Evolutionary conservation across 1,284 basidiomycete species (phyloP).

Genomic region (Agaricales sp.): DNA sequence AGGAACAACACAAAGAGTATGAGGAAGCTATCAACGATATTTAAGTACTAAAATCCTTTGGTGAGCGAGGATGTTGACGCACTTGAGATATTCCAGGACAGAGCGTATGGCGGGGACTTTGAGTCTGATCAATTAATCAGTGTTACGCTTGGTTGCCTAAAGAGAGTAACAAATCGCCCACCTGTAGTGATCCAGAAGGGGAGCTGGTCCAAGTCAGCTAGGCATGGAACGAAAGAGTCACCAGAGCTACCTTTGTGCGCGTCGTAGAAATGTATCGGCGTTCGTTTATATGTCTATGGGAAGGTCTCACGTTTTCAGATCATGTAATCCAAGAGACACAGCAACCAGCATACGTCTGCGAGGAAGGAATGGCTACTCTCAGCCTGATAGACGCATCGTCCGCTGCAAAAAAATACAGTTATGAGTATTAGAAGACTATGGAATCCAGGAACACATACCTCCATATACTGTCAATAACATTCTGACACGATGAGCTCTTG

Average conservation of each 20-base stretch:
- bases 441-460: constrained; percentile 30
- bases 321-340: constrained; percentile 1
- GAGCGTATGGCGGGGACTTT: constrained; percentile 90
- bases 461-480: constrained; percentile 78
- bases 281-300: constrained; percentile 89
- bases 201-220: constrained; percentile 32
- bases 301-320: constrained; percentile 5
- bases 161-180: constrained; percentile 41
- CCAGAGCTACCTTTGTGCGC: constrained; percentile 48
- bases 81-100: constrained; percentile 83
- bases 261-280: constrained; percentile 89
- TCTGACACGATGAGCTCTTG: constrained; percentile 78
- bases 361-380: constrained; percentile 79
- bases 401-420: constrained; percentile 29
- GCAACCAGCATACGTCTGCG: constrained; percentile 54
- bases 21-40: constrained; percentile 56
- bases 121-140: constrained; percentile 38
- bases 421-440: constrained; percentile 3
- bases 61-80: no score
- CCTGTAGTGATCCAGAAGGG: constrained; percentile 80
- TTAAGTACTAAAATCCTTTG: no score
- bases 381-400: constrained; percentile 84
- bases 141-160: not conserved
- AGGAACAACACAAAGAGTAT: constrained; percentile 79
- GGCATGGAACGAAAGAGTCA: not conserved